Conservation (phyloP, 345 rosid species). For the Populus davidiana region DNA sequence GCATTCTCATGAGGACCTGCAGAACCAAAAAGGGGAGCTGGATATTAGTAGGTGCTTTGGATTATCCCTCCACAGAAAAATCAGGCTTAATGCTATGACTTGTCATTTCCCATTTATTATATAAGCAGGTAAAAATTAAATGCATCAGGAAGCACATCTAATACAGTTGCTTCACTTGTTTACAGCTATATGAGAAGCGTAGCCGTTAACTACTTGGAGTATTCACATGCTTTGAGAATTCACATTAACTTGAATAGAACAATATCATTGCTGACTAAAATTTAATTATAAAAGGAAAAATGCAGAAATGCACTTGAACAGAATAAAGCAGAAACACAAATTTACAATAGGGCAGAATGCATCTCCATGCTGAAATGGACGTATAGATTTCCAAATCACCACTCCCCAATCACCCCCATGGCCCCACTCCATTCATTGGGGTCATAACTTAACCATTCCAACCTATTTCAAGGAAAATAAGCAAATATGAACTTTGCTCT, state of each 20-base stretch:
- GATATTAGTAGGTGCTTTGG: constrained; percentile 14
- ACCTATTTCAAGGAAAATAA: neutral
- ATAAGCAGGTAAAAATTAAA: neutral
- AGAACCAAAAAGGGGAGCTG: constrained; percentile 10
- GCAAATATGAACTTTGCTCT: neutral
- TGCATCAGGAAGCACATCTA: neutral
- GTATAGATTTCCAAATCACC: neutral
- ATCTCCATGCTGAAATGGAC: neutral
- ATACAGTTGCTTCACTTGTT: neutral
- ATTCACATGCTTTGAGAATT: neutral
- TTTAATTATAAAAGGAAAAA: neutral
- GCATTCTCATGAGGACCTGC: constrained; percentile 90
- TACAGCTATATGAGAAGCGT: neutral
- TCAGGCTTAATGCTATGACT: neutral
- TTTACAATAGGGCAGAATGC: neutral
- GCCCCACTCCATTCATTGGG: neutral
- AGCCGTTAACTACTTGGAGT: neutral
- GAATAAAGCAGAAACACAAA: neutral
- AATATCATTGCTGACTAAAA: neutral
- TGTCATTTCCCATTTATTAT: neutral
- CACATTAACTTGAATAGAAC: neutral
- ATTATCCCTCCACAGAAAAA: neutral
- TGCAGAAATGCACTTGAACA: neutral
- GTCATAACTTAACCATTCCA: neutral
- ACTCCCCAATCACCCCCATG: neutral